Base-by-base conservation (phyloP, 176 grass and related monocot genomes). In the Bonia amplexicaulis region DNA sequence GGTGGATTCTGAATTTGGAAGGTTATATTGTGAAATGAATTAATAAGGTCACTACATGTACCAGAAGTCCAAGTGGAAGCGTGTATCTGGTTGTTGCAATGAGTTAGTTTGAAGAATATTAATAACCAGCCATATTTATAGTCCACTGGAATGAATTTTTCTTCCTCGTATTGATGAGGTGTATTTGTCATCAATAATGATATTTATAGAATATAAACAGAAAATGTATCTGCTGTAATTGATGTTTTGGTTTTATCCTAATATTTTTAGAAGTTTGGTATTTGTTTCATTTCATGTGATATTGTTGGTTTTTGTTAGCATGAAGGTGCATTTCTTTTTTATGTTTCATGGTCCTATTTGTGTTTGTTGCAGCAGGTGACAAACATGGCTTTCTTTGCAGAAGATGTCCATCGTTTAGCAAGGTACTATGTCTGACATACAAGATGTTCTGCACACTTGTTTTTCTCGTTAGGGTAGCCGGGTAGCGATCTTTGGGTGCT, bases 311-410 rank as follows among this genome's bases (percentile, higher is more conserved):
- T 69, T 51, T 60, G 5, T 63, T 58, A 75, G 17, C 42, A 62
- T 63, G 29, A 69, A 44, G 10, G n/a, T 54, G 26, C 19, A 82
- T 66, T 87, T 85, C n/a, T n/a, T 45, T 66, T 63, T 78, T 63
- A 80, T 59, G 39, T 83, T 90, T 90, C 47, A 26, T 61, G 12
- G 10, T 64, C 85, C 88, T 85, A 52, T 81, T 82, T 86, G 12
- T 82, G 64, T 87, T 85, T 85, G 52, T 74, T 87, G 60, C 88
- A 98, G 96, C 95, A 90, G 84, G 96, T 98, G 40, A 95, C 96
- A 2, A 93, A 98, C 87, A 98, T 98, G 96, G 89, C 89, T 81
- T 98, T 98, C 86, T 98, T 95, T 85, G 96, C 96, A 42, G 93
- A 95, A 93, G 96, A 98, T 53, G 96, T 98, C 49, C 96, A 98